Percentiles rank a stretch among this genome's conserved stretches.
Conservation (phyloP, 2,329 filamentous ascomycete genomes). For the Diaporthe nobilis region DNA sequence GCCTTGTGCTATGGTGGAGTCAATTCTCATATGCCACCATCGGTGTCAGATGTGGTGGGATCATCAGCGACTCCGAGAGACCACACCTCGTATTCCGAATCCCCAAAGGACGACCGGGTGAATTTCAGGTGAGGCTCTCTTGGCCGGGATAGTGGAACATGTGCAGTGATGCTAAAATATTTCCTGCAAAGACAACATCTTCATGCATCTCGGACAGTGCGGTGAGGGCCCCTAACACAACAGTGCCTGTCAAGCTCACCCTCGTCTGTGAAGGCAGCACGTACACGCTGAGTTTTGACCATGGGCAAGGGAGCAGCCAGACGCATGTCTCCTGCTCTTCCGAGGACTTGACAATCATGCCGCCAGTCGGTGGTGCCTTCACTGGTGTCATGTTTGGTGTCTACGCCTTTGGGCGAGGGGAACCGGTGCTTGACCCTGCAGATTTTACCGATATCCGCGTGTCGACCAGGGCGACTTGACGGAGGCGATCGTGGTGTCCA, state of each 20-base stretch:
- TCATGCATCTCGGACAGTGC: constrained; percentile 27
- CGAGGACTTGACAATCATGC: constrained; percentile 47
- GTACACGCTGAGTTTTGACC: constrained; percentile 8
- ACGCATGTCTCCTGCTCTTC: constrained; percentile 30
- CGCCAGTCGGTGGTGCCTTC: constrained; percentile 50
- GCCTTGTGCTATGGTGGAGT: constrained; percentile 68
- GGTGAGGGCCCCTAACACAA: constrained; percentile 6
- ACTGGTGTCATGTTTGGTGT: constrained; percentile 51
- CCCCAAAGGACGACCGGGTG: constrained; percentile 45
- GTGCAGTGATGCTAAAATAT: neutral
- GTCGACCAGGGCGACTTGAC: neutral
- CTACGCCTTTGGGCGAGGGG: constrained; percentile 49
- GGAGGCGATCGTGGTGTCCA: neutral
- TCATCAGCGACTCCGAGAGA: constrained; percentile 33
- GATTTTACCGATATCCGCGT: constrained; percentile 48
- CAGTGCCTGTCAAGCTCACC: neutral
- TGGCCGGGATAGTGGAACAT: neutral
- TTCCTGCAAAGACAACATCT: constrained; percentile 29
- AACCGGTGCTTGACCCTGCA: constrained; percentile 50
- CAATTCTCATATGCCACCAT: constrained; percentile 56
- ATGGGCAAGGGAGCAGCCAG: neutral
- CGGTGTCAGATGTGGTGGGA: constrained; percentile 47
- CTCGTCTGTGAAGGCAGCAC: constrained; percentile 22
- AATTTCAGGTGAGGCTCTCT: constrained; percentile 42
- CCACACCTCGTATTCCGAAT: constrained; percentile 43